Conservation (phyloP, 2,329 filamentous ascomycete species). For the Ceratocystis alfenasii region DNA sequence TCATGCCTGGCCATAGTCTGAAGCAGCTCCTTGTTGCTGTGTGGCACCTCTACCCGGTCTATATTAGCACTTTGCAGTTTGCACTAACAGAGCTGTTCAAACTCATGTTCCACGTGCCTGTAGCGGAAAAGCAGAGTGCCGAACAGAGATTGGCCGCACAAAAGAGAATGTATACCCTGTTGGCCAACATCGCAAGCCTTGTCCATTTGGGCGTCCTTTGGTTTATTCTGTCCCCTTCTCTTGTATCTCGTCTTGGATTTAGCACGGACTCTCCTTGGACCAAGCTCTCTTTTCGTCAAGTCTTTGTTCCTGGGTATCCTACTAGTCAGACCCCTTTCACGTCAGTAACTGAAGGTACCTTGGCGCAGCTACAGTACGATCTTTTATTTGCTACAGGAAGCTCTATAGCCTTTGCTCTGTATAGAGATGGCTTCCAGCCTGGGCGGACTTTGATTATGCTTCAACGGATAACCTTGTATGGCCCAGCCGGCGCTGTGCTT, state of each 20-base stretch:
- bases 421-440: conserved; percentile 2
- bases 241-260: conserved; percentile 2
- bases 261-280: conserved; percentile 9
- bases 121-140: background rate
- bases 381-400: conserved; percentile 23
- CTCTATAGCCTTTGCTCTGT: conserved; percentile 13
- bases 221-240: conserved; percentile 15
- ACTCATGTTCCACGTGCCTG: conserved; percentile 6
- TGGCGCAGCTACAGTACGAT: conserved; percentile 25
- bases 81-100: conserved; percentile 15
- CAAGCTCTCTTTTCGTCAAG: conserved; percentile 13
- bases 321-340: conserved; percentile 11
- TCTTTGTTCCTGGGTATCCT: conserved; percentile 23
- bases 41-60: conserved; percentile 26
- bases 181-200: conserved; percentile 13
- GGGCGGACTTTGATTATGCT: conserved; percentile 6
- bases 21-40: conserved; percentile 24
- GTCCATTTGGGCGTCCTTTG: conserved; percentile 20
- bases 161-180: conserved; percentile 20
- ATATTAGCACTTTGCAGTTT: conserved; percentile 21
- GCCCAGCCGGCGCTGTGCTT: conserved; percentile 19
- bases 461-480: conserved; percentile 15
- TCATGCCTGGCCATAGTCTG: conserved; percentile 21
- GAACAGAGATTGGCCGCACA: conserved; percentile 12
- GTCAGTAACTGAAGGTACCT: conserved; percentile 20